These are phyloP conservation scores for Diaporthe longicolla DNA, from an alignment of 2,329 filamentous ascomycete species.

Conservation along the genomic window DNA sequence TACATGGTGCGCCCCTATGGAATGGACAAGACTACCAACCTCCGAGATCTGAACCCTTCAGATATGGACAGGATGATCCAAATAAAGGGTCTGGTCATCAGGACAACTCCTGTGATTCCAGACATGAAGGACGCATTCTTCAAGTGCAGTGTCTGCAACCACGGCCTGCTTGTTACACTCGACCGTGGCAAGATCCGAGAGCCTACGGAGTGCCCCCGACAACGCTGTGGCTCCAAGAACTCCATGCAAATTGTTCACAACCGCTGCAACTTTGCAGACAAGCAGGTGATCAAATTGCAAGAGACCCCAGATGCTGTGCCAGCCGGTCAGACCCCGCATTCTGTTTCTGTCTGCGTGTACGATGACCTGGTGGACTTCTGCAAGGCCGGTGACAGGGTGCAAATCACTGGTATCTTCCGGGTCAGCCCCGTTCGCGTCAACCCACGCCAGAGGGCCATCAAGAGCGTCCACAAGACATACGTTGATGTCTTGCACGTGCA, in stretches of 20 bases:
- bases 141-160: slow-evolving; percentile 92
- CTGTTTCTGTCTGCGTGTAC: slow-evolving; percentile 95
- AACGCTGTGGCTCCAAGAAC: slow-evolving; percentile 86
- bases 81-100: slow-evolving; percentile 96
- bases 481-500: slow-evolving; percentile 96
- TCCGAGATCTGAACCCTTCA: slow-evolving; percentile 92
- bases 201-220: slow-evolving; percentile 89
- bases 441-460: slow-evolving; percentile 90
- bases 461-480: slow-evolving; percentile 98
- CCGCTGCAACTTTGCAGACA: slow-evolving; percentile 93
- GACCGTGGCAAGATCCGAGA: slow-evolving; percentile 97
- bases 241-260: slow-evolving; percentile 99
- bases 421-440: slow-evolving; percentile 95
- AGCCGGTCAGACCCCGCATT: slow-evolving; percentile 96
- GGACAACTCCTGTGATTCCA: slow-evolving; percentile 94
- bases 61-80: slow-evolving; percentile 97
- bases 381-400: slow-evolving; percentile 95
- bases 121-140: slow-evolving; percentile 99
- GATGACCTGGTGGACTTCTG: slow-evolving; percentile 98
- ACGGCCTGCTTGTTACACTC: slow-evolving; percentile 90
- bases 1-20: slow-evolving; percentile 94
- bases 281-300: slow-evolving; percentile 98
- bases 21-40: slow-evolving; percentile 87
- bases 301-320: slow-evolving; percentile 96
- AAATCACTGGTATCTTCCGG: slow-evolving; percentile 97